Percentiles rank a stretch among this genome's conserved stretches.
Evolutionary conservation across 208 protist genomes (phyloP).

Genomic region (Novymonas esmeraldas): DNA sequence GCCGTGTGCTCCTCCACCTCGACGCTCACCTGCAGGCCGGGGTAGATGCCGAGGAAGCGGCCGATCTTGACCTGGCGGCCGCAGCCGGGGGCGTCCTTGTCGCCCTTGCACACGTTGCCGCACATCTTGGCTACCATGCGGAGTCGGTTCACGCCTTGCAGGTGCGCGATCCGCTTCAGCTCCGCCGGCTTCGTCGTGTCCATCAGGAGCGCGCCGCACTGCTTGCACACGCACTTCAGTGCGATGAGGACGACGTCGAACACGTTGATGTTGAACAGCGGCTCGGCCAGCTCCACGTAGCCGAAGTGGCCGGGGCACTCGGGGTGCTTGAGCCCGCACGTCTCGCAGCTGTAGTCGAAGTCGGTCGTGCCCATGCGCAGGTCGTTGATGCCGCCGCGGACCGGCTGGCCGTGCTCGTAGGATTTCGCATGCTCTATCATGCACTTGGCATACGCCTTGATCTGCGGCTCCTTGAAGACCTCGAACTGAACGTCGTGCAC

Average conservation of each 20-base stretch:
- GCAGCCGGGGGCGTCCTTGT: conserved; percentile 42
- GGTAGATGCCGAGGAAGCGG: conserved; percentile 75
- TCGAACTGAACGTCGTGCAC: conserved; percentile 86
- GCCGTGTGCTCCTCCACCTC: conserved; percentile 79
- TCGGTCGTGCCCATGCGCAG: conserved; percentile 90
- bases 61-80: conserved; percentile 81
- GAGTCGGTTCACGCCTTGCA: conserved; percentile 73
- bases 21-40: conserved; percentile 67
- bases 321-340: conserved; percentile 77
- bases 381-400: conserved; percentile 88
- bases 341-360: conserved; percentile 85
- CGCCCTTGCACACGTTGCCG: conserved; percentile 61
- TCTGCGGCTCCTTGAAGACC: conserved; percentile 87
- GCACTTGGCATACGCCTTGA: conserved; percentile 89
- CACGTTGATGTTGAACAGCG: conserved; percentile 98
- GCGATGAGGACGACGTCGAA: conserved; percentile 94
- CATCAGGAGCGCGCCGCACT: conserved; percentile 93
- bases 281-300: conserved; percentile 97
- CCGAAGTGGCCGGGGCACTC: conserved; percentile 99
- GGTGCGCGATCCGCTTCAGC: conserved; percentile 53
- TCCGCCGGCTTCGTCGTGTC: conserved; percentile 59
- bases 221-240: conserved; percentile 97
- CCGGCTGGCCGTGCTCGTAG: conserved; percentile 78
- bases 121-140: conserved; percentile 76
- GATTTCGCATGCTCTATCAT: conserved; percentile 85